Percentiles rank a stretch among this genome's conserved stretches.
Conservation (phyloP, 108 stramenopile genomes). For the Pseudonitzschia multiseries region DNA sequence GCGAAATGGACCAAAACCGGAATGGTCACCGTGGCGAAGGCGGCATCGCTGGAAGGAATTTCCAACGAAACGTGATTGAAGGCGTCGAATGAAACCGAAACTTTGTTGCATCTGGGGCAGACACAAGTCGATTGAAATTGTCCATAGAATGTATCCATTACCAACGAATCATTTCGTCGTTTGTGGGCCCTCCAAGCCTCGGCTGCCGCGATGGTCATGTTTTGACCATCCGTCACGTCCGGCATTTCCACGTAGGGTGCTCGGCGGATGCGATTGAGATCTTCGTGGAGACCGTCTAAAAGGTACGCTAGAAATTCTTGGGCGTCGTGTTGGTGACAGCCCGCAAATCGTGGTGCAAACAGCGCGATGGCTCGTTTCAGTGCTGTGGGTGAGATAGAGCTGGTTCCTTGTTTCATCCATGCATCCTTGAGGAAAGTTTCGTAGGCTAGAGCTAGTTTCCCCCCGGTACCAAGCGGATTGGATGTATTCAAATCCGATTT, state of each 20-base stretch:
- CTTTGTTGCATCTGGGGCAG: conserved; percentile 81
- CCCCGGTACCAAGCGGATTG: conserved; percentile 84
- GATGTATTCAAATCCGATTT: conserved; percentile 57
- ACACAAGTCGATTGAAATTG: conserved; percentile 83
- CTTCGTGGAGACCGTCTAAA: conserved; percentile 93
- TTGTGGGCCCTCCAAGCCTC: conserved; percentile 67
- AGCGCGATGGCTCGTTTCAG: conserved; percentile 77
- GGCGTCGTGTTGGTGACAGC: conserved; percentile 86
- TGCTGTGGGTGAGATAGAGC: conserved; percentile 48
- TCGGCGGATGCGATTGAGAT: conserved; percentile 89
- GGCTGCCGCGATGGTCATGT: conserved; percentile 67
- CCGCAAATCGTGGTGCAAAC: conserved; percentile 74
- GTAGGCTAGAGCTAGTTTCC: conserved; percentile 77
- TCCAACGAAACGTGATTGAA: conserved; percentile 84
- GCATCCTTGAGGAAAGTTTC: conserved; percentile 66
- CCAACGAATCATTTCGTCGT: conserved; percentile 73
- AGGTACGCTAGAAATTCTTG: conserved; percentile 93
- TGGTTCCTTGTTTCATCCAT: conserved; percentile 51
- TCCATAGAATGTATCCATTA: conserved; percentile 81
- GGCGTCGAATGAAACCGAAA: conserved; percentile 90
- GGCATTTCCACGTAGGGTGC: conserved; percentile 92
- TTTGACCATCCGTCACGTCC: conserved; percentile 61
- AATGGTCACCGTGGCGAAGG: conserved; percentile 18
- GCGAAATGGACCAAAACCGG: conserved; percentile 28
- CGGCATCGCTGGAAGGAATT: conserved; percentile 52